These are phyloP conservation scores for Phtheirospermum japonicum DNA, from an alignment of 257 asterid species.

Conservation along the genomic window DNA sequence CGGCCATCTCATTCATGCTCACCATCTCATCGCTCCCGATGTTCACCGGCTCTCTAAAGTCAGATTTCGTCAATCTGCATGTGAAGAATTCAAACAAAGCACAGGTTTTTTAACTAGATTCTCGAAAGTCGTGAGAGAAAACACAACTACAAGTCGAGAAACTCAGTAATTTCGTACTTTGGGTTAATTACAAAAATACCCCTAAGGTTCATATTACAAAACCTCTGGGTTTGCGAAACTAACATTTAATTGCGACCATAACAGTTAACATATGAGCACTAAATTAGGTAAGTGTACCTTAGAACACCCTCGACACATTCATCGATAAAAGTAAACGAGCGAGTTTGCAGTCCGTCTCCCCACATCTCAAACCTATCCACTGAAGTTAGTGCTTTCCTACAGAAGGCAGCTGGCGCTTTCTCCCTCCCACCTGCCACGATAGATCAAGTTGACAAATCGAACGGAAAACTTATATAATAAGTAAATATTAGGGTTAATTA, in stretches of 20 bases:
- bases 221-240: not conserved
- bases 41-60: constrained; percentile 87
- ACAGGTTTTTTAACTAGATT: not conserved
- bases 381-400: constrained; percentile 68
- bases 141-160: not conserved
- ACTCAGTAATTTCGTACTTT: not conserved
- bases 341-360: constrained; percentile 89
- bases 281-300: constrained; percentile 39
- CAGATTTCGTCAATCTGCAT: constrained; percentile 75
- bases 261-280: not conserved
- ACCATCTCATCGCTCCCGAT: constrained; percentile 96
- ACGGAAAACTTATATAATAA: not conserved
- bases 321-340: constrained; percentile 86
- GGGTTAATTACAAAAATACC: not conserved
- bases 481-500: too few relatives aligned
- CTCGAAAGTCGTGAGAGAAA: not conserved
- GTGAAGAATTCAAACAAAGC: not conserved
- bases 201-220: not conserved
- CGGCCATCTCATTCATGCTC: constrained; percentile 97
- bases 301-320: constrained; percentile 88
- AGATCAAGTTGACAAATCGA: not conserved
- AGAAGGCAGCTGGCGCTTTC: constrained; percentile 90
- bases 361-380: constrained; percentile 85
- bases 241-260: not conserved
- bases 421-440: constrained; percentile 75